phyloP scores from a whole-genome alignment of 805 yeast species.

The Yarrowia sp. region DNA sequence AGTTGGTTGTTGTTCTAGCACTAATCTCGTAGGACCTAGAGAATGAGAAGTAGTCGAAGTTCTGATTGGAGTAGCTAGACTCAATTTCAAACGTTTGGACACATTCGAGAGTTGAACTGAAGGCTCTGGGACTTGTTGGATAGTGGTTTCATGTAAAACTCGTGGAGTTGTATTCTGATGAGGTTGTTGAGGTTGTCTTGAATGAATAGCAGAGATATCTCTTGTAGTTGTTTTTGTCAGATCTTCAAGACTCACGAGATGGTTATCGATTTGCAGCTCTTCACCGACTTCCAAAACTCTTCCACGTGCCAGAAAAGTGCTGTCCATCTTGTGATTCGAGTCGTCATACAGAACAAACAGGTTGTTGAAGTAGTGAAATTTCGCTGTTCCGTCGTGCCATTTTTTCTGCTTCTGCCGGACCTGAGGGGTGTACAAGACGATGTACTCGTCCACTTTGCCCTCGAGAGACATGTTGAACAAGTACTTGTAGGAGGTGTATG shows the following conservation, averaged over 20 bases:
- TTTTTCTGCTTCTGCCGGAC: conserved; percentile 40
- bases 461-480: conserved; percentile 1
- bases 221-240: conserved; percentile 28
- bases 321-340: conserved; percentile 32
- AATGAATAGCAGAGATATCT: conserved; percentile 27
- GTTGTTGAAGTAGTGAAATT: conserved; percentile 32
- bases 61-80: background rate
- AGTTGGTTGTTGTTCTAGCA: background rate
- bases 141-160: background rate
- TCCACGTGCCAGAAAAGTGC: conserved; percentile 29
- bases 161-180: background rate
- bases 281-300: conserved; percentile 31
- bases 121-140: background rate
- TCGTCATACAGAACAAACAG: conserved; percentile 38
- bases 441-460: conserved; percentile 32
- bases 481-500: background rate
- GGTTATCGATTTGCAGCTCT: conserved; percentile 34
- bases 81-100: background rate
- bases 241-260: conserved; percentile 36
- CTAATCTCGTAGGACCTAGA: background rate
- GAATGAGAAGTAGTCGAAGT: background rate
- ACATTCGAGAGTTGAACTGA: background rate
- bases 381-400: conserved; percentile 42
- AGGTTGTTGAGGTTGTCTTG: background rate
- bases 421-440: conserved; percentile 40